Evolutionary conservation across 176 grass and related monocot genomes (phyloP).

Genomic region (Aegilops tauschii): DNA sequence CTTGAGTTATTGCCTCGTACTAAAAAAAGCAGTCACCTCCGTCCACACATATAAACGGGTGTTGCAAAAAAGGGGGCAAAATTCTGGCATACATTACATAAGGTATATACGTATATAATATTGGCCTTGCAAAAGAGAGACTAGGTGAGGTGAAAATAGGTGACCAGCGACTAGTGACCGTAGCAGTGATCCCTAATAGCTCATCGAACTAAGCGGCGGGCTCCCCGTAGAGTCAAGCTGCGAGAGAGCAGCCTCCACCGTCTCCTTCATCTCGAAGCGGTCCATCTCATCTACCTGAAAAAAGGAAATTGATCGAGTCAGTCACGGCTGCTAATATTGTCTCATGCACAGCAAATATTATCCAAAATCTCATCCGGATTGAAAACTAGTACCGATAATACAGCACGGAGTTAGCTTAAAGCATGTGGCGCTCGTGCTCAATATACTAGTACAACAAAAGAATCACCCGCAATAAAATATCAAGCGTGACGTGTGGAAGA

Average conservation of each 20-base stretch:
- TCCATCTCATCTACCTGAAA: constrained; percentile 32
- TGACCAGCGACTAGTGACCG: background rate
- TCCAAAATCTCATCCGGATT: background rate
- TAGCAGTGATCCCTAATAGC: background rate
- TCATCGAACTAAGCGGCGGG: constrained; percentile 23
- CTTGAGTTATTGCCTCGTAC: background rate
- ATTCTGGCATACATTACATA: background rate
- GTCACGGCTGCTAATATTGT: background rate
- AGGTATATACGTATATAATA: background rate
- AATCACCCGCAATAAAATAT: background rate
- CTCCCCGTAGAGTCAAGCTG: background rate
- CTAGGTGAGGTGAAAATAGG: background rate
- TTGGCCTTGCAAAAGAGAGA: background rate
- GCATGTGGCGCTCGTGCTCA: background rate
- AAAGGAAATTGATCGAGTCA: background rate
- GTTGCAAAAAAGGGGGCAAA: background rate
- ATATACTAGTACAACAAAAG: background rate
- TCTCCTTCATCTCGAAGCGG: constrained; percentile 2
- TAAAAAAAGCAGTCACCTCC: background rate
- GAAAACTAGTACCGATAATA: background rate
- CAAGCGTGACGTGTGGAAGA: background rate
- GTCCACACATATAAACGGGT: background rate
- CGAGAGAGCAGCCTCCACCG: background rate
- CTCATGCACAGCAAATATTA: background rate
- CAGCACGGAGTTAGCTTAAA: background rate